These are phyloP conservation scores for Ciborinia camelliae DNA, from an alignment of 2,329 filamentous ascomycete genomes.

Conservation along the genomic window DNA sequence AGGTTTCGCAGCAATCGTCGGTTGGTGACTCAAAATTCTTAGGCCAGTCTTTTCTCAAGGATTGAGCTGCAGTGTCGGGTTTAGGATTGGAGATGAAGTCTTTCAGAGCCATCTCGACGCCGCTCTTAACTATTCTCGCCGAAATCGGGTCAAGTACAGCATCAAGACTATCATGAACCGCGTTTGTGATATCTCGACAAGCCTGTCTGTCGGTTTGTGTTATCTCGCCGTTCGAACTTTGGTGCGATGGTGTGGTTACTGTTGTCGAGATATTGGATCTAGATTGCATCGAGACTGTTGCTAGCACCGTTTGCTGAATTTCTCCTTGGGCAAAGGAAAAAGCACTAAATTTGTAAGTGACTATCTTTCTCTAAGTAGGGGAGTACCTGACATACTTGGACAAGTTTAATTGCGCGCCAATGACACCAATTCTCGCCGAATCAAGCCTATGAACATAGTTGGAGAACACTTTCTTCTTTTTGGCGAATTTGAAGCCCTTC, in stretches of 20 bases:
- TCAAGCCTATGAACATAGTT: background rate
- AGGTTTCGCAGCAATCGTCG: background rate
- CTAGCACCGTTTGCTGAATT: background rate
- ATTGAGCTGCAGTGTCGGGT: background rate
- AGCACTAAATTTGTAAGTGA: background rate
- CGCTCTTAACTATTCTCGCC: background rate
- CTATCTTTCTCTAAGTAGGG: background rate
- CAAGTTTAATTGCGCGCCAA: background rate
- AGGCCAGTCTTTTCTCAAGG: background rate
- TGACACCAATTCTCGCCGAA: background rate
- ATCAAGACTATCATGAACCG: background rate
- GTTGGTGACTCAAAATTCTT: background rate
- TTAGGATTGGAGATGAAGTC: background rate
- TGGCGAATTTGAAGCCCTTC: background rate
- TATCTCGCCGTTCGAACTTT: background rate
- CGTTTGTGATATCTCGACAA: background rate
- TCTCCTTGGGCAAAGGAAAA: background rate
- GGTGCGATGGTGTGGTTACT: background rate
- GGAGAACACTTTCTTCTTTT: background rate
- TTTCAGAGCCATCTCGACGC: background rate
- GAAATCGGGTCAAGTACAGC: background rate
- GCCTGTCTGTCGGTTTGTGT: background rate
- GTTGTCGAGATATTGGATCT: background rate
- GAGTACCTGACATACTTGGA: background rate
- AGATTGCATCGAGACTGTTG: background rate